Percentiles rank a stretch among this genome's conserved stretches.
phyloP scores from a whole-genome alignment of 768 basidiomycete species.

The Leccinum imitatum region DNA sequence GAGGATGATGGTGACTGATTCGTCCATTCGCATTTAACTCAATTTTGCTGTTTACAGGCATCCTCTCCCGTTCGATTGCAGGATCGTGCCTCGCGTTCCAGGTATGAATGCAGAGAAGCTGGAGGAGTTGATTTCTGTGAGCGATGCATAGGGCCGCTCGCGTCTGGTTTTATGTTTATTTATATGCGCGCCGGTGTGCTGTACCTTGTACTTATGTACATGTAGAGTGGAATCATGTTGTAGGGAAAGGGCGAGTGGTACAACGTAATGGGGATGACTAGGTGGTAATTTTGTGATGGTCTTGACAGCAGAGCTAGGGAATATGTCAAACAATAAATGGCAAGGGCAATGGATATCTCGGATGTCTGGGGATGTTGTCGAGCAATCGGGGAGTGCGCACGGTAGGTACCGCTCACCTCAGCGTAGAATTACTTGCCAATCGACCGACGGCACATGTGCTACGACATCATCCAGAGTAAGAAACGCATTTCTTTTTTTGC shows the following conservation, averaged over 20 bases:
- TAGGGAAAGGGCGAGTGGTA: no score
- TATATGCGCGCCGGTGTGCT: not conserved
- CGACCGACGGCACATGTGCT: not conserved
- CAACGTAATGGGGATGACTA: no score
- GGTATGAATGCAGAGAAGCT: constrained; percentile 5
- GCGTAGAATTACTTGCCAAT: not conserved
- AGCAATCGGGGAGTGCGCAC: not conserved
- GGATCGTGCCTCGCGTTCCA: constrained; percentile 5
- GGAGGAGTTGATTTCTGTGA: constrained; percentile 6
- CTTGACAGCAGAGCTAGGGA: no score
- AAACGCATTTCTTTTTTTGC: not conserved
- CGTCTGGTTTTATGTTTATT: not conserved
- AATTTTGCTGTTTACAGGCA: not conserved
- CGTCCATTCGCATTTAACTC: no score
- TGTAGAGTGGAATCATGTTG: no score
- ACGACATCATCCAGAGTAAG: not conserved
- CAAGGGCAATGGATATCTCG: no score
- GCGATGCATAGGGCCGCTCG: not conserved
- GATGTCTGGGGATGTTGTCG: not conserved
- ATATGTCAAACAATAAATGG: no score
- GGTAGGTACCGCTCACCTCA: not conserved
- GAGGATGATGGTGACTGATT: not conserved
- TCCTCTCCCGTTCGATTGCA: constrained; percentile 9
- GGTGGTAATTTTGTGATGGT: no score
- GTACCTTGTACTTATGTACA: not conserved